Conservation (phyloP, 1,284 basidiomycete genomes). For the Pisolithus thermaeus region DNA sequence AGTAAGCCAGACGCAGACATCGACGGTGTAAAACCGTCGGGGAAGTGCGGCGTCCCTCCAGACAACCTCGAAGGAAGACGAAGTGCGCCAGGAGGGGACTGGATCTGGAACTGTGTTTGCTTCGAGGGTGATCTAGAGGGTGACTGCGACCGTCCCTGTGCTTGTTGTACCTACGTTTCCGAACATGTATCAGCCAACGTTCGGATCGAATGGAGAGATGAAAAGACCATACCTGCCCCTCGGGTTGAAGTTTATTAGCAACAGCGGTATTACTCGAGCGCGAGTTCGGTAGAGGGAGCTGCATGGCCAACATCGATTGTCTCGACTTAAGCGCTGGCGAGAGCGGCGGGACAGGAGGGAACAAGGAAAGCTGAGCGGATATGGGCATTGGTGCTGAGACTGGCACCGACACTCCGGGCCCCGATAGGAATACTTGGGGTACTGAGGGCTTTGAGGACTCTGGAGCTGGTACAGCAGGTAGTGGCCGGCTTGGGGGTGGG, state of each 20-base stretch:
- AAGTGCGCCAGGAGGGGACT: conserved; percentile 23
- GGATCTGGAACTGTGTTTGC: conserved; percentile 3
- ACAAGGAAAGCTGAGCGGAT: conserved; percentile 2
- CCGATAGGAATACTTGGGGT: not conserved
- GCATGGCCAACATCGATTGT: conserved; percentile 7
- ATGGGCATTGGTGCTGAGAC: not conserved
- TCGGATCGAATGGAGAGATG: no score
- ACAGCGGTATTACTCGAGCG: conserved; percentile 1
- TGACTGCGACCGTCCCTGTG: not conserved
- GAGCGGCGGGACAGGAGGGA: conserved; percentile 24
- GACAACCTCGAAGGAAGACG: conserved; percentile 28
- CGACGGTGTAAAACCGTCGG: not conserved
- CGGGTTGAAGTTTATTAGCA: conserved; percentile 12
- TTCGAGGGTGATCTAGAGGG: not conserved
- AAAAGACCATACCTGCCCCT: not conserved
- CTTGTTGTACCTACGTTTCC: not conserved
- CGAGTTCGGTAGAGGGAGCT: conserved; percentile 7
- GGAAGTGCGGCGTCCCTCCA: conserved; percentile 23
- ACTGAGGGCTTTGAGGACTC: not conserved
- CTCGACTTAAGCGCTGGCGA: conserved; percentile 15
- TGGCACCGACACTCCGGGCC: not conserved
- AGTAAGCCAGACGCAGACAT: conserved; percentile 6
- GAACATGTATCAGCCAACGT: not conserved
- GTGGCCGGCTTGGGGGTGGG: conserved; percentile 25
- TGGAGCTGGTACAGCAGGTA: conserved; percentile 22